phyloP scores from a whole-genome alignment of 139 green algal species.

The Nannochloris sp. region DNA sequence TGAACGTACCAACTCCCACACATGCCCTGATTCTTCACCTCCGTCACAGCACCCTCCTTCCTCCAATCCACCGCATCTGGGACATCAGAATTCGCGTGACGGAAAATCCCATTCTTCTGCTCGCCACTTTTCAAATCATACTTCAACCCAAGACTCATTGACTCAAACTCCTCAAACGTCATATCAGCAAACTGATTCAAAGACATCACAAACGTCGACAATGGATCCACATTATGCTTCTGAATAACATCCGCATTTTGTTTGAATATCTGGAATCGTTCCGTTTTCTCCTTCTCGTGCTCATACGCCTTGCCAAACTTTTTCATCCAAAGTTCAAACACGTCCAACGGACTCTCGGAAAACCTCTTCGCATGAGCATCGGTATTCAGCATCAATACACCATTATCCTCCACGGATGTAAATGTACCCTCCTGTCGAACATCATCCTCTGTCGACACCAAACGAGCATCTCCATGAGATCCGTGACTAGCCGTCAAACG shows the following conservation, averaged over 20 bases:
- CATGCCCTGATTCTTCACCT: constrained; percentile 89
- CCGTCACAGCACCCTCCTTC: constrained; percentile 63
- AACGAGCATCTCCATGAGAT: too few relatives aligned
- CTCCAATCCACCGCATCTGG: constrained; percentile 69
- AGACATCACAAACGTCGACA: constrained; percentile 37
- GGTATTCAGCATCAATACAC: neutral
- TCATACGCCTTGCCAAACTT: constrained; percentile 14
- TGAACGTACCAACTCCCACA: constrained; percentile 33
- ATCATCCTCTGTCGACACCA: too few relatives aligned
- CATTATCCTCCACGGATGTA: too few relatives aligned
- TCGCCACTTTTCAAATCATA: neutral
- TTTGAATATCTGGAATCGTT: constrained; percentile 14
- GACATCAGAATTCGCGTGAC: constrained; percentile 35
- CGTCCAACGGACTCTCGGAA: neutral
- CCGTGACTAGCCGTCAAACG: too few relatives aligned
- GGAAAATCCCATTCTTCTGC: constrained; percentile 21
- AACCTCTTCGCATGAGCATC: too few relatives aligned
- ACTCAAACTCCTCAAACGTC: constrained; percentile 71
- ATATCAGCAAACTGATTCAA: constrained; percentile 87
- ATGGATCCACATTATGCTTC: constrained; percentile 29
- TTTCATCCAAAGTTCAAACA: constrained; percentile 18
- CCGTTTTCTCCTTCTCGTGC: constrained; percentile 1
- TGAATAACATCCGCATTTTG: constrained; percentile 24
- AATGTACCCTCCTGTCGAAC: too few relatives aligned
- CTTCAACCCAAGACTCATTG: constrained; percentile 37